Percentiles rank a stretch among this genome's conserved stretches.
These are phyloP conservation scores for Pseudohalonectria lignicola DNA, from an alignment of 2,329 filamentous ascomycete genomes.

Conservation along the genomic window DNA sequence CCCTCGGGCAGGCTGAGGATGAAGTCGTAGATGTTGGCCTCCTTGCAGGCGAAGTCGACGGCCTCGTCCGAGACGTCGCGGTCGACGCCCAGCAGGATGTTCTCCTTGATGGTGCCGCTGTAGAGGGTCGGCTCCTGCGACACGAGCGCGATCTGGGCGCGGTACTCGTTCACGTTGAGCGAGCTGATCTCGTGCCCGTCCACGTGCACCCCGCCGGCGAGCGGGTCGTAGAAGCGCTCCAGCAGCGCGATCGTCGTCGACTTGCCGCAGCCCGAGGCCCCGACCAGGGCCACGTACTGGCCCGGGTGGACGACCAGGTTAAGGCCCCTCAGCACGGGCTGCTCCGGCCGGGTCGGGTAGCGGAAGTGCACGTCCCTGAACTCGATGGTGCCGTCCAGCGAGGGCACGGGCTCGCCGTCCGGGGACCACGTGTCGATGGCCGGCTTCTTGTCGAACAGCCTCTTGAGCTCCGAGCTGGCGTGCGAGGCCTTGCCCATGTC, in stretches of 20 bases:
- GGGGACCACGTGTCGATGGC: slow-evolving; percentile 71
- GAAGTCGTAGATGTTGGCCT: slow-evolving; percentile 90
- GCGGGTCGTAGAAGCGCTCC: slow-evolving; percentile 89
- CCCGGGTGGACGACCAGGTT: slow-evolving; percentile 64
- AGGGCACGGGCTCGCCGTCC: slow-evolving; percentile 50
- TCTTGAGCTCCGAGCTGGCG: slow-evolving; percentile 70
- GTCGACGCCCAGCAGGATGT: slow-evolving; percentile 71
- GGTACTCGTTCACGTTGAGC: slow-evolving; percentile 79
- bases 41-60: slow-evolving; percentile 69
- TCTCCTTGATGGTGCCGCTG: slow-evolving; percentile 76
- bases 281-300: slow-evolving; percentile 81
- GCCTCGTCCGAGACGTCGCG: slow-evolving; percentile 59
- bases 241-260: slow-evolving; percentile 84
- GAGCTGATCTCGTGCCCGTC: slow-evolving; percentile 74
- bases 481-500: slow-evolving; percentile 91
- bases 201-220: slow-evolving; percentile 68
- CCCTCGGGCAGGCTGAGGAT: slow-evolving; percentile 74
- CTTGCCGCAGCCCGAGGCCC: slow-evolving; percentile 91
- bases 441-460: slow-evolving; percentile 72
- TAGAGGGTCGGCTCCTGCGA: slow-evolving; percentile 91
- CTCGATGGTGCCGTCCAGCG: slow-evolving; percentile 69
- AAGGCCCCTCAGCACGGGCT: slow-evolving; percentile 81
- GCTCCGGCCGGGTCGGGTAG: slow-evolving; percentile 83
- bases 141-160: slow-evolving; percentile 74
- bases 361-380: slow-evolving; percentile 91